Percentiles rank a stretch among this genome's conserved stretches.
Evolutionary conservation across 768 basidiomycete species (phyloP).

Genomic region (Suillus variegatus): DNA sequence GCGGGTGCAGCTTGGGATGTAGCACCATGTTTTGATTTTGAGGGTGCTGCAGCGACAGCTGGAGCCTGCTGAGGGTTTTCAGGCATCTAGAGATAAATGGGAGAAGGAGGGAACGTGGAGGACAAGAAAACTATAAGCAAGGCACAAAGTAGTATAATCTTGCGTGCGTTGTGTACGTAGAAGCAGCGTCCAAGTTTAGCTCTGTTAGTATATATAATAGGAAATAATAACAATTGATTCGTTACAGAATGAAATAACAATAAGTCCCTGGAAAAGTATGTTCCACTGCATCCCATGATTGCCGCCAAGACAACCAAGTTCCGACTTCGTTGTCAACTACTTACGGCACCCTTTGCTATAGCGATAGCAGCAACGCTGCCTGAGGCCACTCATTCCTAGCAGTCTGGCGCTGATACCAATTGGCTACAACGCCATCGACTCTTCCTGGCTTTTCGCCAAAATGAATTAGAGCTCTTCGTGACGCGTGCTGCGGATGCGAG

Average conservation of each 20-base stretch:
- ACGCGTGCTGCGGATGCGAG: no score
- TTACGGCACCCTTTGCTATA: background rate
- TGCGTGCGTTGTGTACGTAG: background rate
- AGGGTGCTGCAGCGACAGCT: slow-evolving; percentile 20
- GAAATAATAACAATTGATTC: background rate
- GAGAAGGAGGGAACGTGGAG: background rate
- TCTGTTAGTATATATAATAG: background rate
- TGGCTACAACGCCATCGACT: no score
- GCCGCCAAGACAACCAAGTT: slow-evolving; percentile 6
- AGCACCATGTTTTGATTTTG: slow-evolving; percentile 46
- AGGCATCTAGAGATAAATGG: slow-evolving; percentile 22
- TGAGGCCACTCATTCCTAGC: no score
- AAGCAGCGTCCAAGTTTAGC: background rate
- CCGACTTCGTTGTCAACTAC: slow-evolving; percentile 1
- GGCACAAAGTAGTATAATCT: slow-evolving; percentile 2
- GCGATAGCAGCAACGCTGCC: background rate
- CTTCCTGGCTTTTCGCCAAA: no score
- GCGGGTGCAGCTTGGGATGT: slow-evolving; percentile 50
- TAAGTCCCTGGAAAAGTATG: background rate
- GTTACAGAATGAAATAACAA: background rate
- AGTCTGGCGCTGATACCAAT: no score
- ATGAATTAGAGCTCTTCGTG: no score
- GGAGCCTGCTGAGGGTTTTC: slow-evolving; percentile 21
- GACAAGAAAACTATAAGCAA: slow-evolving; percentile 4
- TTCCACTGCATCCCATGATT: background rate